A percentile compares a stretch with the other conserved stretches of the same genome.
Conservation (phyloP, 345 rosid species). For the Bruguiera parviflora region DNA sequence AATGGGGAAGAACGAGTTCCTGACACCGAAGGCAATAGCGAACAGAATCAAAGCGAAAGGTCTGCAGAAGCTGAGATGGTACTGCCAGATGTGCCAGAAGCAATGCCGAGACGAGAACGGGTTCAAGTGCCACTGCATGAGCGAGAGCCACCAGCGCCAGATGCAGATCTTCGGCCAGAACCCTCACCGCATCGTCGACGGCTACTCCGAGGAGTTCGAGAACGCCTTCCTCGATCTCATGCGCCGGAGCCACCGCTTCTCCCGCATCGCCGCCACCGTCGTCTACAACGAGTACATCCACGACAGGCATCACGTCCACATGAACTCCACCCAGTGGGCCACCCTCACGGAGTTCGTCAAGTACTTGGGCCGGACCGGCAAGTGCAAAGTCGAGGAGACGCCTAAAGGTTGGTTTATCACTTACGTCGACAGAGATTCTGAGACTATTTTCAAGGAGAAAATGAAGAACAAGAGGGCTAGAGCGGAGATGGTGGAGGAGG, state of each 20-base stretch:
- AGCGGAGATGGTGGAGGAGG: conserved; percentile 82
- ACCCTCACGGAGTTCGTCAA: conserved; percentile 87
- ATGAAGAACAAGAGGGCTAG: conserved; percentile 75
- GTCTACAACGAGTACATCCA: conserved; percentile 89
- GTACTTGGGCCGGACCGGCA: conserved; percentile 71
- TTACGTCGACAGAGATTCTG: conserved; percentile 78
- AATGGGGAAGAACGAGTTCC: conserved; percentile 93
- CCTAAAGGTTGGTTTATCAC: conserved; percentile 98
- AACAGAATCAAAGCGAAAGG: conserved; percentile 93
- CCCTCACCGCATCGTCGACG: conserved; percentile 69
- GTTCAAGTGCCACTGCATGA: conserved; percentile 97
- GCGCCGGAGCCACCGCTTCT: conserved; percentile 81
- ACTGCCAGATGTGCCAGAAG: conserved; percentile 98
- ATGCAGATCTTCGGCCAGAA: conserved; percentile 87
- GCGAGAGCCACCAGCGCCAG: conserved; percentile 94
- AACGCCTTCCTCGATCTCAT: conserved; percentile 63
- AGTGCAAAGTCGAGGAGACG: conserved; percentile 93
- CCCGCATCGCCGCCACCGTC: conserved; percentile 91
- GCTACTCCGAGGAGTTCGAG: conserved; percentile 92
- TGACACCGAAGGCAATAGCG: conserved; percentile 88
- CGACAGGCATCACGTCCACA: conserved; percentile 85
- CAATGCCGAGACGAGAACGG: conserved; percentile 98
- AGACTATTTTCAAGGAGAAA: conserved; percentile 78
- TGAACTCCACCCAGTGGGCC: conserved; percentile 93
- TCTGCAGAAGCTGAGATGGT: conserved; percentile 95